These are phyloP conservation scores for Kurtzmaniella fragi DNA, from an alignment of 805 yeast species.

Conservation along the genomic window DNA sequence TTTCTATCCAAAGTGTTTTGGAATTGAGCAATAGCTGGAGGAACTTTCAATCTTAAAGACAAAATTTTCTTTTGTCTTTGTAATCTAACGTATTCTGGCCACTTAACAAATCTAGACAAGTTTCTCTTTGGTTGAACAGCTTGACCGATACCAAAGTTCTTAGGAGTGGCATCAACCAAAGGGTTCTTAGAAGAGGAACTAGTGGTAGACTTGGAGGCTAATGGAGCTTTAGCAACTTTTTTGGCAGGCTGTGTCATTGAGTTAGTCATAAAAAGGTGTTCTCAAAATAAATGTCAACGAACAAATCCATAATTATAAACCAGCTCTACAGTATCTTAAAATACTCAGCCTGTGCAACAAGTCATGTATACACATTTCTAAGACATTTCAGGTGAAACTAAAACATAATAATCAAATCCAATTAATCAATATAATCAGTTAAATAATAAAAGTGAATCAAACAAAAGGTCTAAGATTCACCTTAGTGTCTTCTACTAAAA, in stretches of 20 bases:
- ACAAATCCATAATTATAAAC: conserved; percentile 16
- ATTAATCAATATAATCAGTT: background rate
- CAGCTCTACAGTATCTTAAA: conserved; percentile 35
- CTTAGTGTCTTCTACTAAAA: conserved; percentile 10
- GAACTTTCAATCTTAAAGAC: conserved; percentile 95
- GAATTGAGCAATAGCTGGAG: conserved; percentile 98
- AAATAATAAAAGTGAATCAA: background rate
- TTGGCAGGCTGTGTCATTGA: conserved; percentile 57
- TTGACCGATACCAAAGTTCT: conserved; percentile 96
- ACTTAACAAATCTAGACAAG: conserved; percentile 94
- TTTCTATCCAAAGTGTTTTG: conserved; percentile 95
- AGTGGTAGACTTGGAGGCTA: conserved; percentile 31
- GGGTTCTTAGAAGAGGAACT: conserved; percentile 26
- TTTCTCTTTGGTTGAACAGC: conserved; percentile 92
- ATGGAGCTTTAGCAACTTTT: conserved; percentile 46
- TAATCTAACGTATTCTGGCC: conserved; percentile 98
- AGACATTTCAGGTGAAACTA: conserved; percentile 1
- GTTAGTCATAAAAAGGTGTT: conserved; percentile 25
- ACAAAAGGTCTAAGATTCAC: conserved; percentile 7
- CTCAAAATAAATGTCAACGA: conserved; percentile 20
- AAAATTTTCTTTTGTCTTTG: conserved; percentile 99
- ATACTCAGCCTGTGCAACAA: conserved; percentile 44
- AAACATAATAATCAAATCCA: conserved; percentile 6
- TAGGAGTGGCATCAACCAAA: conserved; percentile 65
- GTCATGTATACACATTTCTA: conserved; percentile 29